Conservation (phyloP, 805 yeast genomes). For the Blastobotrys parvus region DNA sequence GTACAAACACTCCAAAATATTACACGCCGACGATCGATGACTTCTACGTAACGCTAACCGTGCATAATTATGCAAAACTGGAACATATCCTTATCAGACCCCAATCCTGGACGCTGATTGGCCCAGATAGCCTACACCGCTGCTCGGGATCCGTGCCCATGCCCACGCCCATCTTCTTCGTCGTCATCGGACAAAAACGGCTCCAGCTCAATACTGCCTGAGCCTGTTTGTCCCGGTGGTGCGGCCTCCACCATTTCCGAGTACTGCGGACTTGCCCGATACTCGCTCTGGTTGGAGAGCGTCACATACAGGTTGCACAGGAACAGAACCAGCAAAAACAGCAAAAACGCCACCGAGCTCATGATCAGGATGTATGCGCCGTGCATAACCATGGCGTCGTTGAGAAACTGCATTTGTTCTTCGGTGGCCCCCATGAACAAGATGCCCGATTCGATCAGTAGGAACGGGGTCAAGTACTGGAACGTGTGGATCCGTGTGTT, state of each 20-base stretch:
- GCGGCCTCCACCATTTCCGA: conserved; percentile 1
- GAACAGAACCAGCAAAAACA: conserved; percentile 58
- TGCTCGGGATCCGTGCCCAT: not conserved
- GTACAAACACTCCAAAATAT: no score
- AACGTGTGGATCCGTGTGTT: conserved; percentile 44
- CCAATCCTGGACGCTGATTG: not conserved
- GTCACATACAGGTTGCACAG: conserved; percentile 50
- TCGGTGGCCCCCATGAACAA: conserved; percentile 90
- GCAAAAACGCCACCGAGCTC: conserved; percentile 63
- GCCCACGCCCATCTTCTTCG: not conserved
- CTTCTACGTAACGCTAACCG: no score
- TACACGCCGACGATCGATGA: no score
- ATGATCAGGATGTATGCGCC: conserved; percentile 71
- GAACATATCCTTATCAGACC: not conserved
- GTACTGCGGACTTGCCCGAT: not conserved
- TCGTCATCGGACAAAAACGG: conserved; percentile 6
- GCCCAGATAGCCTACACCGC: not conserved
- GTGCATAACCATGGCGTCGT: conserved; percentile 73
- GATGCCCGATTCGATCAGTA: conserved; percentile 68
- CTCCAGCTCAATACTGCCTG: conserved; percentile 2
- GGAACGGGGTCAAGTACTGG: conserved; percentile 82
- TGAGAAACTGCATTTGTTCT: conserved; percentile 68
- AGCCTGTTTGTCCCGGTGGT: no score
- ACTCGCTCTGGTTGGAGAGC: conserved; percentile 19
- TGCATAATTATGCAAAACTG: no score